Evolutionary conservation across 805 yeast genomes (phyloP), one percentile per base, ranked within the genome.

Genomic region (Barnettozyma pratensis): DNA sequence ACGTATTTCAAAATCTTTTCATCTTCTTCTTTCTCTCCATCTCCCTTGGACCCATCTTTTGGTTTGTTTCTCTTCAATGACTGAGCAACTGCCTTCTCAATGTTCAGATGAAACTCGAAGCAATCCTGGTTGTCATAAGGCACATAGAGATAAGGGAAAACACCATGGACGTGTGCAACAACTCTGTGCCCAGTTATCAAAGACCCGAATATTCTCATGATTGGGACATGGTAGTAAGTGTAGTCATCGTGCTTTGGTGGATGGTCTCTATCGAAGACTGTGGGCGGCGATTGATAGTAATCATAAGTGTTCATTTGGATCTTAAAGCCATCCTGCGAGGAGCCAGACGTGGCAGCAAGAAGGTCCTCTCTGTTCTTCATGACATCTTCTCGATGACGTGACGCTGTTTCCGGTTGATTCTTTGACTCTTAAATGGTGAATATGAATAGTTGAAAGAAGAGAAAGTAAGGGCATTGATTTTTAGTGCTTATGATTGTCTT

Each of bases 101-200:
- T 58, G 49, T 69, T 66, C 8, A 54, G 37, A 34, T 69, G 76
- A 14, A 83, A 54, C 1, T 62, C 54, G 3, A 65, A 54, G 30
- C 83, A 65, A 47, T 70, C 70, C 14, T 61, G 59, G 10, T 81
- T 85, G 39, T 69, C 71, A 58, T 83, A 83, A 35, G 78, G 80
- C 3, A 91, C 70, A 60, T 76, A 90, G 2, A 92, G 55, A 60
- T 92, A 94, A 0, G 98, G 99, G 54, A 75, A 87, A 19, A 79
- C 78, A 37, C 92, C 91, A 67, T 91, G 98, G 8, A 94, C 69
- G 63, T 94, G 97, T 1, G 85, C 76, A 11, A 77, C 55, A 9
- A 75, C 73, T 30, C 79, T 77, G 54, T 79, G 80, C 0, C 89
- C 87, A 0, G 81, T 72, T 1, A 78, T 73, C 1, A 84, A 54